phyloP scores from a whole-genome alignment of 1,284 basidiomycete genomes.

The Retiboletus flavoniger region DNA sequence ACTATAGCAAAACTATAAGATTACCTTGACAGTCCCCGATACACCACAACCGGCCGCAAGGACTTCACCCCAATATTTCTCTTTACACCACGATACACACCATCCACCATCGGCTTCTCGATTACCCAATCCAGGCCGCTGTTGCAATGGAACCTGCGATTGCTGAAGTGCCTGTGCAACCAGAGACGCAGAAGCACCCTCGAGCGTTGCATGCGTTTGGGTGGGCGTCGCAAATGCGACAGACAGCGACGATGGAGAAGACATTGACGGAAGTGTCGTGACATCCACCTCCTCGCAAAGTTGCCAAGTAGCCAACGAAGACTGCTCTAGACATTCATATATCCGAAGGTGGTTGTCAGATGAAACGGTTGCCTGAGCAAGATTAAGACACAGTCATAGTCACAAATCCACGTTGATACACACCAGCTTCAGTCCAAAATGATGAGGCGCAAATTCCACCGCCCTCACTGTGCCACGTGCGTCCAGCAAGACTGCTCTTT shows the following conservation, averaged over 20 bases:
- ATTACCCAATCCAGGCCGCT: conserved; percentile 56
- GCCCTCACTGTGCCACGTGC: conserved; percentile 80
- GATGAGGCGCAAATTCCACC: conserved; percentile 83
- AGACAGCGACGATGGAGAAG: conserved; percentile 45
- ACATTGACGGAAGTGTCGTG: conserved; percentile 49
- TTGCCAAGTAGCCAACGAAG: conserved; percentile 77
- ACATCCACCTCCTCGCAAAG: conserved; percentile 80
- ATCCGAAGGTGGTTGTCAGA: conserved; percentile 84
- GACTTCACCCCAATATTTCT: conserved; percentile 89
- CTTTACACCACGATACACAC: conserved; percentile 92
- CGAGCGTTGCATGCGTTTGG: conserved; percentile 54
- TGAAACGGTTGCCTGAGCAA: conserved; percentile 73
- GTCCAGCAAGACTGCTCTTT: conserved; percentile 74
- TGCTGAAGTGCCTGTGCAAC: conserved; percentile 64
- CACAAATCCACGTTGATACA: conserved; percentile 29
- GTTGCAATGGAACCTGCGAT: conserved; percentile 45
- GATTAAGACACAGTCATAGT: background rate
- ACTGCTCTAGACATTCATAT: conserved; percentile 87
- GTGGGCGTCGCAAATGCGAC: conserved; percentile 67
- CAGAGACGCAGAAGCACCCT: conserved; percentile 56
- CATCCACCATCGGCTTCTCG: conserved; percentile 87
- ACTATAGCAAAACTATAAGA: background rate
- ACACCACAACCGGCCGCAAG: conserved; percentile 75
- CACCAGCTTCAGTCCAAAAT: conserved; percentile 85
- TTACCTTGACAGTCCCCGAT: conserved; percentile 72